Percentiles rank a stretch among this genome's conserved stretches.
phyloP scores from a whole-genome alignment of 2,329 filamentous ascomycete species.

The Chalaropsis thielavioides region DNA sequence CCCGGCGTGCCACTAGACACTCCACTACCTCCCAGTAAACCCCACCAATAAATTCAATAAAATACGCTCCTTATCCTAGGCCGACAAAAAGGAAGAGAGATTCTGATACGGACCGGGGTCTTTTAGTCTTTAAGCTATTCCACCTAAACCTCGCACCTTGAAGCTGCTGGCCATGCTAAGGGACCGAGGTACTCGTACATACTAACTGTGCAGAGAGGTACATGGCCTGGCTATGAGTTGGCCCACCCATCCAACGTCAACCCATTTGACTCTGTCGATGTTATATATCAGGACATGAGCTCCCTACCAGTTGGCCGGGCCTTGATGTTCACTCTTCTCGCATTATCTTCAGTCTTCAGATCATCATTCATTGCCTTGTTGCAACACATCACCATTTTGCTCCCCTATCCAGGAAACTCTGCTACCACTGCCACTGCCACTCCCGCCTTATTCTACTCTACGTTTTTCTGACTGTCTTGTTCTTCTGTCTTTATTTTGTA shows the following conservation, averaged over 20 bases:
- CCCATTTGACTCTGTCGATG: neutral
- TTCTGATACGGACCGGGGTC: constrained; percentile 3
- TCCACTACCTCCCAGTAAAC: neutral
- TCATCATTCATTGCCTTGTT: neutral
- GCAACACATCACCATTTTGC: neutral
- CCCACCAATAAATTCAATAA: neutral
- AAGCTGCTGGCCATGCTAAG: neutral
- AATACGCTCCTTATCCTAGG: neutral
- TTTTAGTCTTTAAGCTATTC: neutral
- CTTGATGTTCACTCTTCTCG: neutral
- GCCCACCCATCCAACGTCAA: neutral
- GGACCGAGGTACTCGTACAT: neutral
- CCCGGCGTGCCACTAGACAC: neutral
- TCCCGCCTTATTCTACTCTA: neutral
- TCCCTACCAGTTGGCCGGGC: neutral
- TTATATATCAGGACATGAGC: constrained; percentile 1
- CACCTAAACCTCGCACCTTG: neutral
- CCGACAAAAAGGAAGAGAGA: neutral
- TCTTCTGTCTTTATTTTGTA: too few species aligned
- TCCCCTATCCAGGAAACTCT: neutral
- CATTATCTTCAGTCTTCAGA: neutral
- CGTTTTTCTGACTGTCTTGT: neutral
- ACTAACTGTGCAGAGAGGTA: neutral
- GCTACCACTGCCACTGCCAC: neutral
- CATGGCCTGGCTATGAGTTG: neutral